Evolutionary conservation across 345 rosid species (phyloP).

Genomic region (Rhodamnia rubescens): DNA sequence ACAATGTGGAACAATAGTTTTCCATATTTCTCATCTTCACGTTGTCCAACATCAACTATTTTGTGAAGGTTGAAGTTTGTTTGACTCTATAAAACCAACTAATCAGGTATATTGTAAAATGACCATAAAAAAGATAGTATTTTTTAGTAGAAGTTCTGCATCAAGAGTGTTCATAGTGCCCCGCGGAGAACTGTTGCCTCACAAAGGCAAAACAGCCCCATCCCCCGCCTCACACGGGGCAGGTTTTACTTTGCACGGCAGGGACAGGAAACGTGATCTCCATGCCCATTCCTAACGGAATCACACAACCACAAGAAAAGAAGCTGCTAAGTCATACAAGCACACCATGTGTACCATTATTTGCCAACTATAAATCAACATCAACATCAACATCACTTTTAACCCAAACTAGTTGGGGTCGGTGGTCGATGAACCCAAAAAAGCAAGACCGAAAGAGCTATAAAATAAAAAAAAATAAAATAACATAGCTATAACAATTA

Average conservation of each 20-base stretch:
- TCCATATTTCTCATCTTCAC: background rate
- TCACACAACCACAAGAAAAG: background rate
- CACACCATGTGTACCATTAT: background rate
- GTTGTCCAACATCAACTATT: background rate
- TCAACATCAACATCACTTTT: no score
- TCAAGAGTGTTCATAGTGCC: background rate
- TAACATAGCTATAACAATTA: no score
- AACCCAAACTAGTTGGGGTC: no score
- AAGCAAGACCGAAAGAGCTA: no score
- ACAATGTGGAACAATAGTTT: background rate
- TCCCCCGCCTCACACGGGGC: background rate
- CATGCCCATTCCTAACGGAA: background rate
- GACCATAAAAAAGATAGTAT: background rate
- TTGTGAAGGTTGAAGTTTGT: background rate
- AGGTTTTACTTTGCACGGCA: background rate
- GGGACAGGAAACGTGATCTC: background rate
- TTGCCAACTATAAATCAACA: background rate
- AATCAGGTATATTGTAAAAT: background rate
- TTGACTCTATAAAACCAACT: background rate
- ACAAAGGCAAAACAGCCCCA: background rate
- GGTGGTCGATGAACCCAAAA: no score
- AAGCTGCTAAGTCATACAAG: background rate
- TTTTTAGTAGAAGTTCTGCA: background rate
- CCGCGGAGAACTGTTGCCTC: background rate
- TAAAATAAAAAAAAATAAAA: no score